Evolutionary conservation across 2,329 filamentous ascomycete genomes (phyloP), one percentile per base, ranked within the genome.

Genomic region (Cladosporium velox): DNA sequence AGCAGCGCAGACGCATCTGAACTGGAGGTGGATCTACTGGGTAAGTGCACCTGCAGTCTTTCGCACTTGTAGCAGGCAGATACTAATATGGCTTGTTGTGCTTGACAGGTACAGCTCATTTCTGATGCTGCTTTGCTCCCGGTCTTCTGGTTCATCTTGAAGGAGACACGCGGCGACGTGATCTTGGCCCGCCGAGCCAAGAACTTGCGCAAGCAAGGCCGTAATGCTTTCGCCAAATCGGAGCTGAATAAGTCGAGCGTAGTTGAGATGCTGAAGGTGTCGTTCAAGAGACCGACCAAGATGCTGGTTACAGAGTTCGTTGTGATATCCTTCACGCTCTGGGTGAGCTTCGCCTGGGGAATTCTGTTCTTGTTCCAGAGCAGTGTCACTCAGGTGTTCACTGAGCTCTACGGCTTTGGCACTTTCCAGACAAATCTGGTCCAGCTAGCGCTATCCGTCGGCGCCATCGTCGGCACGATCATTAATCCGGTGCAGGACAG

Each of bases 231-330:
- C 83, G 68, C 77, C 81, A 4, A 78, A 79, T 65, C 71, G 77
- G 7, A 82, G 84, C 61, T 80, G 83, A 68, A 72, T 75, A 41
- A 76, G 73, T 18, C 49, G 52, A 59, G 62, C 60, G 66, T 65
- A 18, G 24, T 38, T n/a, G 67, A 66, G 21, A 60, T 66, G 26
- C 44, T 70, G 11, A 41, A 66, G 10, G 71, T 82, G 80, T 58
- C 84, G 83, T 68, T 73, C 84, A 6, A 70, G 79, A 59, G 71
- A 67, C 74, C 74, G 2, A 47, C 72, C 3, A 34, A 78, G 66
- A 84, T 85, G 82, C 72, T 85, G 15, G 66, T 79, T 41, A 71
- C 78, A 32, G 83, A 85, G 67, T 82, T 83, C 0, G 84, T 85
- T 57, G 73, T 85, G 5, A 68, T 82, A 44, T 72, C 81, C 15